These are phyloP conservation scores for Heracleum sosnowskyi DNA, from an alignment of 129 eudicot genomes.

Conservation along the genomic window DNA sequence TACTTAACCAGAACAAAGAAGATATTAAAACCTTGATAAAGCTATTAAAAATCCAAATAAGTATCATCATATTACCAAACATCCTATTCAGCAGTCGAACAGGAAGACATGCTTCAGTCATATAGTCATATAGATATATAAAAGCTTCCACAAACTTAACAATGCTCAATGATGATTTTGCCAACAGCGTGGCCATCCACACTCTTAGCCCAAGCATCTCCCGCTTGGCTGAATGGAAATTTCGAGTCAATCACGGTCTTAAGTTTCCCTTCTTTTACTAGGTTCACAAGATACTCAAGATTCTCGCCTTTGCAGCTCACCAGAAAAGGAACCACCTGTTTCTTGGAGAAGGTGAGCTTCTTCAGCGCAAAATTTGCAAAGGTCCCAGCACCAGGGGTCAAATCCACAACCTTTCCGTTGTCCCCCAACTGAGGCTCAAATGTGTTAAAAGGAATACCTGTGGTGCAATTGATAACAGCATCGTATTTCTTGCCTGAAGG, in stretches of 20 bases:
- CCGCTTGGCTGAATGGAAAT: slow-evolving; percentile 51
- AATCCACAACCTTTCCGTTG: slow-evolving; percentile 43
- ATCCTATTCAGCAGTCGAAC: background rate
- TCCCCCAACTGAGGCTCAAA: slow-evolving; percentile 41
- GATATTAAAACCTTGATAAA: background rate
- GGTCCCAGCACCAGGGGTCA: slow-evolving; percentile 34
- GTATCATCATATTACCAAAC: background rate
- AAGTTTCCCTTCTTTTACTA: slow-evolving; percentile 61
- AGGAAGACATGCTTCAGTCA: background rate
- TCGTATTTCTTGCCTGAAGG: slow-evolving; percentile 59
- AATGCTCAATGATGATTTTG: slow-evolving; percentile 60
- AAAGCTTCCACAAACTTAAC: background rate
- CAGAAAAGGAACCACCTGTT: slow-evolving; percentile 37
- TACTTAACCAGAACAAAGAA: background rate
- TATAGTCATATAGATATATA: background rate
- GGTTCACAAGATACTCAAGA: slow-evolving; percentile 35
- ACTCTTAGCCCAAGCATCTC: slow-evolving; percentile 73
- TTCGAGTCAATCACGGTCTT: slow-evolving; percentile 62
- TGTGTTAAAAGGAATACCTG: slow-evolving; percentile 35
- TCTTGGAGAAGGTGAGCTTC: slow-evolving; percentile 27
- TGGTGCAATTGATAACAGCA: slow-evolving; percentile 43
- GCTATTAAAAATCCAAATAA: background rate
- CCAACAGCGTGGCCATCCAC: slow-evolving; percentile 84
- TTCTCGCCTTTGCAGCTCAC: slow-evolving; percentile 30
- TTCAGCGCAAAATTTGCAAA: slow-evolving; percentile 22